Conservation (phyloP, 2,329 filamentous ascomycete species). For the Botrytis elliptica region DNA sequence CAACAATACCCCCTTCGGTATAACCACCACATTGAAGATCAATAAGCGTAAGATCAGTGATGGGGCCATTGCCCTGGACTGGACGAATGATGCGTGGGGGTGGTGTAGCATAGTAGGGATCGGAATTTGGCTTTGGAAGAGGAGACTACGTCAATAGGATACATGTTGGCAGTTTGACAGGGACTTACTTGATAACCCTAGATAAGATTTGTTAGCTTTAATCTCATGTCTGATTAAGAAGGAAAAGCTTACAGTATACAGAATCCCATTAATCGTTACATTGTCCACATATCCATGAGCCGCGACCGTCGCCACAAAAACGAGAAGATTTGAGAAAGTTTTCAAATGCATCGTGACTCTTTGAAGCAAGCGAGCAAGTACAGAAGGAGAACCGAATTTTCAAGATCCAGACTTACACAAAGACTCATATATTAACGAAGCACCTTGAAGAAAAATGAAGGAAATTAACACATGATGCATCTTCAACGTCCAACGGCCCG, state of each 20-base stretch:
- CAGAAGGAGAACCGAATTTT: neutral
- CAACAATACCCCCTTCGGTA: constrained; percentile 48
- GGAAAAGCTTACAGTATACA: constrained; percentile 19
- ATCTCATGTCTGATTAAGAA: fast-evolving
- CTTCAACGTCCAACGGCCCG: neutral
- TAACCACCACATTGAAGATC: constrained; percentile 59
- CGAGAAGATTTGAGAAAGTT: constrained; percentile 23
- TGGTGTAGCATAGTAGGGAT: constrained; percentile 44
- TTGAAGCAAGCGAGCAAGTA: neutral
- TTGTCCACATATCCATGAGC: constrained; percentile 32
- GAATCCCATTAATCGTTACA: constrained; percentile 31
- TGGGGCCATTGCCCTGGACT: constrained; percentile 58
- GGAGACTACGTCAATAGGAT: neutral
- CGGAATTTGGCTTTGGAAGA: constrained; percentile 41
- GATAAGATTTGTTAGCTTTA: neutral
- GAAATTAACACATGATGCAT: neutral
- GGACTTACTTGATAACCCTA: constrained; percentile 39
- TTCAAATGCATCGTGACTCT: constrained; percentile 8
- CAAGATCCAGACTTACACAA: neutral
- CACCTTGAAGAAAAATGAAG: too few species aligned
- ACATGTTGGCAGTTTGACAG: neutral
- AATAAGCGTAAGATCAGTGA: constrained; percentile 51
- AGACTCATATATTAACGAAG: neutral
- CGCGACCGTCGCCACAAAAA: constrained; percentile 23
- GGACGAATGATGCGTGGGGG: constrained; percentile 56